These are phyloP conservation scores for Aegilops longissima DNA, from an alignment of 176 grass and related monocot genomes.

Conservation along the genomic window DNA sequence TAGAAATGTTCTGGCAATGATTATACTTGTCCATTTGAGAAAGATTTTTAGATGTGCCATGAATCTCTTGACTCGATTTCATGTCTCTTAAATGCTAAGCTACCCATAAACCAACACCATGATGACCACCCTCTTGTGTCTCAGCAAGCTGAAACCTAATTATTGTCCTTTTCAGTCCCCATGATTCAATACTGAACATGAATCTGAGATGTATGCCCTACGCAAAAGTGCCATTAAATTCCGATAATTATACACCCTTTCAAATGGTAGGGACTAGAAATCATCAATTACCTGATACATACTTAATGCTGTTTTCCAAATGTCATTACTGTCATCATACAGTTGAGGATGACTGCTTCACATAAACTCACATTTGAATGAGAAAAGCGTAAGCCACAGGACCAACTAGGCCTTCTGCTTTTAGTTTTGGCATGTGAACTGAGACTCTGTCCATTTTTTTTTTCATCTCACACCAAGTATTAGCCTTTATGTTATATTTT, in stretches of 20 bases:
- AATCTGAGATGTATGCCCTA: conserved; percentile 58
- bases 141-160: conserved; percentile 54
- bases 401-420: conserved; percentile 23
- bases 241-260: conserved; percentile 35
- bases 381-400: neutral
- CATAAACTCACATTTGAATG: conserved; percentile 12
- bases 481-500: conserved; percentile 8
- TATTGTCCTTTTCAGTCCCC: conserved; percentile 53
- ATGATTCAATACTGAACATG: conserved; percentile 51
- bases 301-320: conserved; percentile 31
- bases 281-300: conserved; percentile 36
- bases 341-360: conserved; percentile 30
- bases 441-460: neutral
- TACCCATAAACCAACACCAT: conserved; percentile 49
- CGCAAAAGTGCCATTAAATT: conserved; percentile 49
- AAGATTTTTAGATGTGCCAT: conserved; percentile 24
- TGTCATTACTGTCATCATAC: conserved; percentile 24
- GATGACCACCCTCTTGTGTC: conserved; percentile 53
- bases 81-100: conserved; percentile 48
- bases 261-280: conserved; percentile 32
- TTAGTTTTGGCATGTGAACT: conserved; percentile 18
- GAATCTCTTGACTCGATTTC: conserved; percentile 38
- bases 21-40: conserved; percentile 20
- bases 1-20: conserved; percentile 10
- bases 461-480: neutral